Conservation (phyloP, 2,329 filamentous ascomycete species). For the Phyllachora maydis region DNA sequence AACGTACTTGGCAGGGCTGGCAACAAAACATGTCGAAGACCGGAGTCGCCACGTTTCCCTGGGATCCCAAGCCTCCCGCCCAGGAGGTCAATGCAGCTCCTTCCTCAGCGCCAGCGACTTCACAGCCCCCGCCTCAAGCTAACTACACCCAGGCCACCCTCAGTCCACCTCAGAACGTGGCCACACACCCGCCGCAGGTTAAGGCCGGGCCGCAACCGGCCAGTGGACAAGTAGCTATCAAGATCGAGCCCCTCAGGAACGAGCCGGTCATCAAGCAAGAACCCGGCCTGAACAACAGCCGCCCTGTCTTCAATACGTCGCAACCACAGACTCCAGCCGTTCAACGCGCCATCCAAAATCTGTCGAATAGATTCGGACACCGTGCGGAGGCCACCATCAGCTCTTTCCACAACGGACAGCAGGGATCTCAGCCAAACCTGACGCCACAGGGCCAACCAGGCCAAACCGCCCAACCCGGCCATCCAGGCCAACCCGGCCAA, state of each 20-base stretch:
- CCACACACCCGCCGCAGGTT: slow-evolving; percentile 9
- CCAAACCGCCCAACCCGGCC: slow-evolving; percentile 3
- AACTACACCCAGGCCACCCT: slow-evolving; percentile 14
- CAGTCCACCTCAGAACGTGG: slow-evolving; percentile 12
- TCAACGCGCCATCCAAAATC: slow-evolving; percentile 26
- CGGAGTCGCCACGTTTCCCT: slow-evolving; percentile 75
- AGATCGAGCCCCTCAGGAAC: slow-evolving; percentile 9
- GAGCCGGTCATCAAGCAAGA: slow-evolving; percentile 28
- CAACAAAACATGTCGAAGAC: slow-evolving; percentile 75
- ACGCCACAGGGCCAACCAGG: slow-evolving; percentile 5
- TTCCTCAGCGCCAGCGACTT: slow-evolving; percentile 11
- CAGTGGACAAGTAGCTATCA: slow-evolving; percentile 3
- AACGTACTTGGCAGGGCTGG: slow-evolving; percentile 48
- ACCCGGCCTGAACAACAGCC: slow-evolving; percentile 20
- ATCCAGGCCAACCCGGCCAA: slow-evolving; percentile 1
- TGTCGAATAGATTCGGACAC: slow-evolving; percentile 38
- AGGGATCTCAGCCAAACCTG: slow-evolving; percentile 7
- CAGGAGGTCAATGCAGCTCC: slow-evolving; percentile 20
- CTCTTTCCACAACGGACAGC: slow-evolving; percentile 29
- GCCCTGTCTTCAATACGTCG: slow-evolving; percentile 14
- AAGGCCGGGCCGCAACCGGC: slow-evolving; percentile 10
- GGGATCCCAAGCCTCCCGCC: slow-evolving; percentile 78
- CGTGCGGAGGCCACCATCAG: slow-evolving; percentile 46
- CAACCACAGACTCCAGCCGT: slow-evolving; percentile 8
- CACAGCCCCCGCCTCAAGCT: slow-evolving; percentile 5